Evolutionary conservation across 2,329 filamentous ascomycete species (phyloP).

Genomic region (Monilinia fructigena): DNA sequence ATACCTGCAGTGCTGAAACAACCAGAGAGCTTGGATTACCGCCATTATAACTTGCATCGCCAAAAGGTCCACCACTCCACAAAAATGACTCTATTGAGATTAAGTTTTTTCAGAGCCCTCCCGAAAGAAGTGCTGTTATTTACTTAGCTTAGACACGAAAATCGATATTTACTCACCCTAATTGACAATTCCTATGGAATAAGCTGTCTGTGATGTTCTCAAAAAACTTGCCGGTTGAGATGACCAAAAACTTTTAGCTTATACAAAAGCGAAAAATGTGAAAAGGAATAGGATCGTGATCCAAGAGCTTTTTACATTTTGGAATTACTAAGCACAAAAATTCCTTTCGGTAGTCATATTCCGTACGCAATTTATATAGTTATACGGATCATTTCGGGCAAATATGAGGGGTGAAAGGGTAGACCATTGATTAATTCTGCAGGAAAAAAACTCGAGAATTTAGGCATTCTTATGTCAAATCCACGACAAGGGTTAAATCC

Average conservation of each 20-base stretch:
- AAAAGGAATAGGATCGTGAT: constrained; percentile 1
- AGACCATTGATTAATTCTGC: neutral
- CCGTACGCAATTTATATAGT: neutral
- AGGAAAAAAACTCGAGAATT: no score
- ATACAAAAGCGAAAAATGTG: neutral
- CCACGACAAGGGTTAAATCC: no score
- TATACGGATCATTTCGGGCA: neutral
- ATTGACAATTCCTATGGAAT: constrained; percentile 49
- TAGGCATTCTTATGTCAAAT: no score
- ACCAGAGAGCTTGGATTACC: constrained; percentile 46
- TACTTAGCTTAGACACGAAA: neutral
- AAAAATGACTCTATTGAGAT: constrained; percentile 50
- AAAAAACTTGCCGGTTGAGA: constrained; percentile 25
- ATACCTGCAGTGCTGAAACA: constrained; percentile 44
- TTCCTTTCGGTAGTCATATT: neutral
- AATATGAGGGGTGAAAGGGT: constrained; percentile 6
- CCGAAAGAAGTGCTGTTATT: constrained; percentile 45
- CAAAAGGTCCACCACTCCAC: constrained; percentile 41
- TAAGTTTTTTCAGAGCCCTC: constrained; percentile 43
- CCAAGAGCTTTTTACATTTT: constrained; percentile 3
- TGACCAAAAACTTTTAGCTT: constrained; percentile 25
- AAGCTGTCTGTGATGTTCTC: constrained; percentile 41
- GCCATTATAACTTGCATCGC: constrained; percentile 42
- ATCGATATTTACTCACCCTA: constrained; percentile 41
- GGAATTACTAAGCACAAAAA: neutral